Base-by-base conservation (phyloP, 176 grass and related monocot genomes). In the Luzula sylvatica region DNA sequence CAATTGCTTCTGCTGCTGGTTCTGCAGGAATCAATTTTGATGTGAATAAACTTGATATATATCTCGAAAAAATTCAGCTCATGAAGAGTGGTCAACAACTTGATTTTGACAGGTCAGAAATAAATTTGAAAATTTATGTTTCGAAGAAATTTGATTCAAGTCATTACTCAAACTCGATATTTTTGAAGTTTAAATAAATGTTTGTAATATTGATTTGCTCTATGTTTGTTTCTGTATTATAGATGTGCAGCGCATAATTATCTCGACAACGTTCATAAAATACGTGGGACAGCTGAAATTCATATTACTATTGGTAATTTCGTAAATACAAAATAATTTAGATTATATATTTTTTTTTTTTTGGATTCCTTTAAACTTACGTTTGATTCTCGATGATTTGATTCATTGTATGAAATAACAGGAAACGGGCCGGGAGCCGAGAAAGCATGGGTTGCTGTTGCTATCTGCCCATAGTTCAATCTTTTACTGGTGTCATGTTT, bases 41-140 rank as follows among this genome's bases (percentile, higher is more conserved):
- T 21, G 81, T 69, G 20, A 69, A 89, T 26, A 57, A 26, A 26
- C 81, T 96, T 68, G 61, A 86, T 75, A 96, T 96, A 69, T 89
- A 77, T 17, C 71, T 96, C 35, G 92, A 81, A 77, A 38, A 66
- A 76, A 89, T 82, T 66, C 61, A 71, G 38, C 81, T 96, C 11
- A 90, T 90, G 81, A 86, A 82, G 77, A 82, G 77, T 74, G 92
- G 92, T 27, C 92, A 96, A 50, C 92, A 84, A 43, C 78, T 89
- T 30, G 65, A 75, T 42, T 86, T 90, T 69, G 92, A 96, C 81
- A 90, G 92, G 92, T 96, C 68, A 71, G 38, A 69, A 23, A 75
- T 40, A 21, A 29, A 17, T 61, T 44, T 26, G 27, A 7, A 47
- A 46, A 46, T 38, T 8, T 3, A 20, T n/a, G n/a, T n/a, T n/a